Evolutionary conservation across 495 filamentous ascomycete genomes (phyloP).

Genomic region (Penicillium simplicissimum): DNA sequence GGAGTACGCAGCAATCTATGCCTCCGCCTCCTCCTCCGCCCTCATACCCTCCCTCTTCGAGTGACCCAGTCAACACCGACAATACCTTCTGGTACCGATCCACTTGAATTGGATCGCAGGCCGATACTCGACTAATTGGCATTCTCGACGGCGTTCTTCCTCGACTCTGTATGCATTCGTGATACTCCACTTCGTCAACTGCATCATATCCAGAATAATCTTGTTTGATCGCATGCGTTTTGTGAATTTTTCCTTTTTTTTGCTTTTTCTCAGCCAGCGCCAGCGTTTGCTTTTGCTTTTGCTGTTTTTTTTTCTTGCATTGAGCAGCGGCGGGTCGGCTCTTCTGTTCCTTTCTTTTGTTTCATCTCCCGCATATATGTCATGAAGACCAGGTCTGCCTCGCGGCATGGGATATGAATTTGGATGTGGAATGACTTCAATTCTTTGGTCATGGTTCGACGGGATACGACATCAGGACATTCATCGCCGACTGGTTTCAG

Average conservation of each 20-base stretch:
- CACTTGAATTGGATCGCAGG: constrained; percentile 30
- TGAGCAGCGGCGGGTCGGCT: constrained; percentile 56
- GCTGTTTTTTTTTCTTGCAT: constrained; percentile 38
- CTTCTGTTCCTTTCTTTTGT: constrained; percentile 43
- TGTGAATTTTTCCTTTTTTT: constrained; percentile 24
- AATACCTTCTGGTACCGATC: constrained; percentile 19
- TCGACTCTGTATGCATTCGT: constrained; percentile 43
- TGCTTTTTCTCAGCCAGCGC: constrained; percentile 38
- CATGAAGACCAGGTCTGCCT: constrained; percentile 61
- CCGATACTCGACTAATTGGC: constrained; percentile 41
- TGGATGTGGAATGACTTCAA: constrained; percentile 52
- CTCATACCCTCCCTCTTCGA: background rate
- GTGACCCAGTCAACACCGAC: constrained; percentile 6
- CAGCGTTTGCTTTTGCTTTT: constrained; percentile 33
- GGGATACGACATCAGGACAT: constrained; percentile 8
- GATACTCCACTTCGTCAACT: constrained; percentile 51
- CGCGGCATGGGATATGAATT: constrained; percentile 58
- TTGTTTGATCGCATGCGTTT: constrained; percentile 23
- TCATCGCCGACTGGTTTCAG: constrained; percentile 26
- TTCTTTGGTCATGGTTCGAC: constrained; percentile 41
- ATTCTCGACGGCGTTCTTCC: constrained; percentile 53
- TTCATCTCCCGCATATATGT: constrained; percentile 47
- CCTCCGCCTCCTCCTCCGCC: background rate
- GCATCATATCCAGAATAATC: constrained; percentile 44
- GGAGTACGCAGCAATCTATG: background rate